Conservation (phyloP, 2,329 filamentous ascomycete genomes). For the Trematosphaeria pertusa region DNA sequence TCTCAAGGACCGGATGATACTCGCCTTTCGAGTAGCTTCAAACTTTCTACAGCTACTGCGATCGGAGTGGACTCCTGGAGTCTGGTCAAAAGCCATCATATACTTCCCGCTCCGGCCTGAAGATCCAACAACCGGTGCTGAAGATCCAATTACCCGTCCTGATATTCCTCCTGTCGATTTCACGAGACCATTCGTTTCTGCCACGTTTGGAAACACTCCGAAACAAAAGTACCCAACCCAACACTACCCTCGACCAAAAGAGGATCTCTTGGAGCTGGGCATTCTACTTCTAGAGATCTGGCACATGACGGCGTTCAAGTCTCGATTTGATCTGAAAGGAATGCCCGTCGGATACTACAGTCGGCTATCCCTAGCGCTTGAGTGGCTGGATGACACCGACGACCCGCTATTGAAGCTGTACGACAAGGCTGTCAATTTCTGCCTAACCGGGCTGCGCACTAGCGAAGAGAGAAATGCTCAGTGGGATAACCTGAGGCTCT, state of each 20-base stretch:
- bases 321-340: neutral
- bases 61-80: neutral
- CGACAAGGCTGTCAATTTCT: neutral
- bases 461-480: neutral
- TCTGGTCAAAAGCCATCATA: neutral
- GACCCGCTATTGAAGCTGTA: neutral
- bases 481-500: neutral
- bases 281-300: neutral
- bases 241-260: too few species aligned
- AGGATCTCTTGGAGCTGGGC: neutral
- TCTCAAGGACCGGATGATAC: neutral
- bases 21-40: neutral
- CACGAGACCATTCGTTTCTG: neutral
- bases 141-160: too few species aligned
- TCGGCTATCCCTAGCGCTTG: neutral
- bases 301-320: neutral
- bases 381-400: neutral
- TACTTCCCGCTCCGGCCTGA: neutral
- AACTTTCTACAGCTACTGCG: neutral
- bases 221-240: too few species aligned
- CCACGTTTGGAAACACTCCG: neutral
- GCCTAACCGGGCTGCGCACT: neutral
- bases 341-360: neutral
- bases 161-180: too few species aligned
- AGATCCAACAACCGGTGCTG: neutral